Evolutionary conservation across 805 yeast species (phyloP).

Genomic region (Kregervanrija pseudodelftensis): DNA sequence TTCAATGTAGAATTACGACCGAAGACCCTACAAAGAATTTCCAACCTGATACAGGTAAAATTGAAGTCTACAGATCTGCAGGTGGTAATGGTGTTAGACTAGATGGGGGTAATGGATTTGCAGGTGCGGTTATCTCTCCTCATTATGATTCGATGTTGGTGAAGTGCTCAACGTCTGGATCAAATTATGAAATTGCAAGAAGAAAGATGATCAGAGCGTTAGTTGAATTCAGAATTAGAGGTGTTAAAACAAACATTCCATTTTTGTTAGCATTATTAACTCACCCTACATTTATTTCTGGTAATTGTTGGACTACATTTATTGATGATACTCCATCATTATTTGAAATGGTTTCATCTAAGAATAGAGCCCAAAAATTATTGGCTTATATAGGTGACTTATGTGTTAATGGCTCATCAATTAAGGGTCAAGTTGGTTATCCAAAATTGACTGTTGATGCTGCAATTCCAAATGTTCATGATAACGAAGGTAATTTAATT

Average conservation of each 20-base stretch:
- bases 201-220: constrained; percentile 96
- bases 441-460: constrained; percentile 81
- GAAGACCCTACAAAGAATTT: constrained; percentile 95
- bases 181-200: constrained; percentile 93
- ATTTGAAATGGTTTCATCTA: constrained; percentile 90
- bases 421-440: constrained; percentile 89
- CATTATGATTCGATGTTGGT: constrained; percentile 98
- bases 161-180: constrained; percentile 95
- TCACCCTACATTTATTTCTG: constrained; percentile 76
- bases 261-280: constrained; percentile 88
- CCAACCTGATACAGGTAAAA: constrained; percentile 98
- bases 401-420: constrained; percentile 92
- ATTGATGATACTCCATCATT: constrained; percentile 96
- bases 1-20: constrained; percentile 98
- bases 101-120: constrained; percentile 98
- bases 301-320: constrained; percentile 96
- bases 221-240: constrained; percentile 96
- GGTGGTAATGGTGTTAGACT: constrained; percentile 99
- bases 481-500: constrained; percentile 53
- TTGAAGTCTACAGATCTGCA: constrained; percentile 95
- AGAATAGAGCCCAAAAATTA: constrained; percentile 94
- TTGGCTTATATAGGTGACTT: constrained; percentile 87
- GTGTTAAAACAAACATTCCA: constrained; percentile 98
- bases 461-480: constrained; percentile 64
- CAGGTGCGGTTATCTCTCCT: constrained; percentile 94